A percentile compares a stretch with the other conserved stretches of the same genome.
Evolutionary conservation across 2,329 filamentous ascomycete genomes (phyloP).

Genomic region (Fulvia fulva): DNA sequence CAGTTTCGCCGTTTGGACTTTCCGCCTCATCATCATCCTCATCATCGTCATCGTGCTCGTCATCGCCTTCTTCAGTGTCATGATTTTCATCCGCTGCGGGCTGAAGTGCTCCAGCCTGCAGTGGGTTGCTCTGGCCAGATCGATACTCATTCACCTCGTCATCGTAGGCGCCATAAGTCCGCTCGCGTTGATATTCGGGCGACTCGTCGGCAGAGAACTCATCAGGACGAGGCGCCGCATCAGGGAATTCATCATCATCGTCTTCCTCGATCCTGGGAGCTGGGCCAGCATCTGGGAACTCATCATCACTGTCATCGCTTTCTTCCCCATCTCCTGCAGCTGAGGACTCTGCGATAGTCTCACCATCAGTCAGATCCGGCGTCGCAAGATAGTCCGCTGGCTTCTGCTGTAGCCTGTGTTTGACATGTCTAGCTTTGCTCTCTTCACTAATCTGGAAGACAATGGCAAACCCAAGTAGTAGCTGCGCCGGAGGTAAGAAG

Average conservation of each 20-base stretch:
- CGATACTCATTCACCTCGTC: conserved; percentile 29
- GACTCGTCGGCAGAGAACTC: conserved; percentile 25
- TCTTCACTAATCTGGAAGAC: conserved; percentile 87
- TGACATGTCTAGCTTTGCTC: conserved; percentile 75
- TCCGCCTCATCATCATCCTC: conserved; percentile 29
- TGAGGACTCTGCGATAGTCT: conserved; percentile 30
- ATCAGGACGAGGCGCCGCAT: conserved; percentile 26
- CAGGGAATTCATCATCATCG: conserved; percentile 40
- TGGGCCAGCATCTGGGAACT: conserved; percentile 23
- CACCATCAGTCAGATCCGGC: conserved; percentile 30
- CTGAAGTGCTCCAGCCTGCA: conserved; percentile 31
- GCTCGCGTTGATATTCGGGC: conserved; percentile 20
- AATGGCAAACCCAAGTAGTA: conserved; percentile 82
- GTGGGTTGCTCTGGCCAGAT: conserved; percentile 32
- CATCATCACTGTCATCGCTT: conserved; percentile 39
- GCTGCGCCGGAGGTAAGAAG: conserved; percentile 78
- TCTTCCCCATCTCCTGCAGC: conserved; percentile 30
- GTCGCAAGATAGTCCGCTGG: conserved; percentile 20
- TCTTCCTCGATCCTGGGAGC: conserved; percentile 26
- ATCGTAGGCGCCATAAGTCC: conserved; percentile 18
- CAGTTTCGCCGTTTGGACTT: conserved; percentile 14
- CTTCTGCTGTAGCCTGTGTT: conserved; percentile 57
- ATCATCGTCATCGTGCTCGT: conserved; percentile 28
- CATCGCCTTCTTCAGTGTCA: conserved; percentile 31
- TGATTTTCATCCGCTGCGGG: conserved; percentile 26